phyloP scores from a whole-genome alignment of 345 rosid genomes.

The Aquilaria malaccensis region DNA sequence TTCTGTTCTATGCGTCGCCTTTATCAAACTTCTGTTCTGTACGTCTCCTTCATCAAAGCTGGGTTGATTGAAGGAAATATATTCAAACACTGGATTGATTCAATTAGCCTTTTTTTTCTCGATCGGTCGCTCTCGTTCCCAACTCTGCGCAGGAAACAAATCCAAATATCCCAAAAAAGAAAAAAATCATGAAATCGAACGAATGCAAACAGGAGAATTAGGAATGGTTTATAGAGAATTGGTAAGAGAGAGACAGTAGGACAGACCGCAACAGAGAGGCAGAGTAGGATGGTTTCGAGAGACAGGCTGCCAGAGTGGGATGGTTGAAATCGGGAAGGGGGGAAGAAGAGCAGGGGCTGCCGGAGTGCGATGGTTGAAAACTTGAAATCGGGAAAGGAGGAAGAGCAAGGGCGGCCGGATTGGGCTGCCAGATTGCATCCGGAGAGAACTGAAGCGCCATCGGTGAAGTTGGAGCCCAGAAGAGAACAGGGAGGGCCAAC shows the following conservation, averaged over 20 bases:
- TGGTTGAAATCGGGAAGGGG: no score
- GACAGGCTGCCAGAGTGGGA: no score
- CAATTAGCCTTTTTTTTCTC: slow-evolving; percentile 3
- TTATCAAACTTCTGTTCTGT: slow-evolving; percentile 24
- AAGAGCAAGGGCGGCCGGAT: no score
- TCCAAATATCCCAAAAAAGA: slow-evolving; percentile 10
- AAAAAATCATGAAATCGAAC: background rate
- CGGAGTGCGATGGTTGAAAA: no score
- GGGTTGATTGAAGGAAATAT: slow-evolving; percentile 97
- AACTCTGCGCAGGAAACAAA: slow-evolving; percentile 23
- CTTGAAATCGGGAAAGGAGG: no score
- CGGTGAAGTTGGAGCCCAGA: no score
- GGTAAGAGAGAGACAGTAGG: background rate
- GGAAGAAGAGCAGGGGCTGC: no score
- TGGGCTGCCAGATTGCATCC: no score
- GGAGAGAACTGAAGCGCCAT: no score
- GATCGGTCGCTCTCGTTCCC: background rate
- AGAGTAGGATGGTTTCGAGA: background rate
- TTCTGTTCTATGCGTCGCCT: slow-evolving; percentile 9
- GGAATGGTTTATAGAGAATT: slow-evolving; percentile 49
- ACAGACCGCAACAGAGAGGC: background rate
- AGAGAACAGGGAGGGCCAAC: no score
- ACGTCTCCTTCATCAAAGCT: slow-evolving; percentile 70
- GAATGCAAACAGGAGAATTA: background rate
- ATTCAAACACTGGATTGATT: slow-evolving; percentile 33